Percentiles rank a stretch among this genome's conserved stretches.
Evolutionary conservation across 2,329 filamentous ascomycete genomes (phyloP).

Genomic region (Colletotrichum sp.): DNA sequence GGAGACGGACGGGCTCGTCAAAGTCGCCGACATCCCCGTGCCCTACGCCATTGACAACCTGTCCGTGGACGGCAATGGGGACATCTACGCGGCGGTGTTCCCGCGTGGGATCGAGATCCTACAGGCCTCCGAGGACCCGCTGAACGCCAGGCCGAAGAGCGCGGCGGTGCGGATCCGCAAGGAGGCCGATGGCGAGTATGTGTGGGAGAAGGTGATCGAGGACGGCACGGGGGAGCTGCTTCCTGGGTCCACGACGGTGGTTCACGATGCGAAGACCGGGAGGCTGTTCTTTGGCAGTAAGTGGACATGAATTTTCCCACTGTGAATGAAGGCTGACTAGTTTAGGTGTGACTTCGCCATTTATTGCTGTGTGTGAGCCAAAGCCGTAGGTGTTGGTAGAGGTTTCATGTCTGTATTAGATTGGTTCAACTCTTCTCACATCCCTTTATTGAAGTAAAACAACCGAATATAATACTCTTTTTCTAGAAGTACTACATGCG

Average conservation of each 20-base stretch:
- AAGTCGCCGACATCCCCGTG: slow-evolving; percentile 22
- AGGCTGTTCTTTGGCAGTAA: slow-evolving; percentile 30
- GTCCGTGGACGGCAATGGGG: slow-evolving; percentile 27
- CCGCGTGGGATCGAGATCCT: slow-evolving; percentile 21
- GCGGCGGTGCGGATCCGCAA: slow-evolving; percentile 27
- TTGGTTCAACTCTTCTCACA: neutral
- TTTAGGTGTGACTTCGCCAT: slow-evolving; percentile 24
- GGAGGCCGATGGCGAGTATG: slow-evolving; percentile 15
- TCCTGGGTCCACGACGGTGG: slow-evolving; percentile 26
- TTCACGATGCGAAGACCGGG: slow-evolving; percentile 32
- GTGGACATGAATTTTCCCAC: neutral
- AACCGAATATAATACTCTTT: neutral
- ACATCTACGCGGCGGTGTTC: slow-evolving; percentile 29
- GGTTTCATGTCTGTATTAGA: neutral
- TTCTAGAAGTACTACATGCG: neutral
- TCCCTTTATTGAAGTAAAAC: neutral
- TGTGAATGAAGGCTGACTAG: neutral
- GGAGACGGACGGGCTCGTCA: slow-evolving; percentile 17
- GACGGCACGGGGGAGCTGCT: slow-evolving; percentile 28
- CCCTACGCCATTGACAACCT: slow-evolving; percentile 31
- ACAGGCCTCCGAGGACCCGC: slow-evolving; percentile 22
- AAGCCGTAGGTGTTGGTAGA: neutral
- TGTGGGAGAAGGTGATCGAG: slow-evolving; percentile 30
- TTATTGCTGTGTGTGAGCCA: slow-evolving; percentile 26
- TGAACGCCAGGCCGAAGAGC: slow-evolving; percentile 15